These are phyloP conservation scores for Chytriomyces hyalinus DNA, from an alignment of 192 early-diverging fungal species.

Conservation along the genomic window DNA sequence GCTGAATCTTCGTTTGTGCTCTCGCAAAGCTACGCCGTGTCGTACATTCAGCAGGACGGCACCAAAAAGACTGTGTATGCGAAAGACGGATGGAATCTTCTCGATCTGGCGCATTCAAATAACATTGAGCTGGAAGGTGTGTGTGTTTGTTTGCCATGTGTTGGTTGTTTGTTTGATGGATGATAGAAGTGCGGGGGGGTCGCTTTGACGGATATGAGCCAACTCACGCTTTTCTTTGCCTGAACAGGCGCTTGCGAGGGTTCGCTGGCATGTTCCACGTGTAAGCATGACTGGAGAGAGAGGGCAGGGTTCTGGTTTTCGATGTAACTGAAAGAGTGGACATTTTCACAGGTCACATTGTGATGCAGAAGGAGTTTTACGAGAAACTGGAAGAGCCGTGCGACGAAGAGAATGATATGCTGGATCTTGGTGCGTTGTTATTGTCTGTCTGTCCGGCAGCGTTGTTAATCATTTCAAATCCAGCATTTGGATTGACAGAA, in stretches of 20 bases:
- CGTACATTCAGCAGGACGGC: slow-evolving; percentile 85
- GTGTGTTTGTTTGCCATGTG: slow-evolving; percentile 38
- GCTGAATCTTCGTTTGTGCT: background rate
- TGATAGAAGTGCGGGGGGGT: background rate
- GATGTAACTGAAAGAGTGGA: too few species aligned
- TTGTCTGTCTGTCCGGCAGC: too few species aligned
- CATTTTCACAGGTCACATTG: slow-evolving; percentile 67
- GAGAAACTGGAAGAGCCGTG: slow-evolving; percentile 87
- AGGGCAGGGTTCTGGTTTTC: too few species aligned
- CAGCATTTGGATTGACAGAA: slow-evolving; percentile 91
- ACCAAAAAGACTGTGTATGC: slow-evolving; percentile 76
- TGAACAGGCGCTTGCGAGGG: slow-evolving; percentile 87
- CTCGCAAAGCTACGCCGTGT: slow-evolving; percentile 59
- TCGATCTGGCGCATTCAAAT: slow-evolving; percentile 90
- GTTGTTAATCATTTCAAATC: too few species aligned
- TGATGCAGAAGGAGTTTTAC: slow-evolving; percentile 80
- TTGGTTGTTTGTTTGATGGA: background rate
- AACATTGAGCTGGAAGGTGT: slow-evolving; percentile 92
- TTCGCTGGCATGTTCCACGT: slow-evolving; percentile 92
- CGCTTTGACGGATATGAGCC: background rate
- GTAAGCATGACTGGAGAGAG: too few species aligned
- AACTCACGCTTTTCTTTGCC: background rate
- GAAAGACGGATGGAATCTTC: slow-evolving; percentile 82
- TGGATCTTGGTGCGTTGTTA: slow-evolving; percentile 66
- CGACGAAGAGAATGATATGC: slow-evolving; percentile 98